Conservation (phyloP, 768 basidiomycete genomes). For the Coprinopsis sp. region DNA sequence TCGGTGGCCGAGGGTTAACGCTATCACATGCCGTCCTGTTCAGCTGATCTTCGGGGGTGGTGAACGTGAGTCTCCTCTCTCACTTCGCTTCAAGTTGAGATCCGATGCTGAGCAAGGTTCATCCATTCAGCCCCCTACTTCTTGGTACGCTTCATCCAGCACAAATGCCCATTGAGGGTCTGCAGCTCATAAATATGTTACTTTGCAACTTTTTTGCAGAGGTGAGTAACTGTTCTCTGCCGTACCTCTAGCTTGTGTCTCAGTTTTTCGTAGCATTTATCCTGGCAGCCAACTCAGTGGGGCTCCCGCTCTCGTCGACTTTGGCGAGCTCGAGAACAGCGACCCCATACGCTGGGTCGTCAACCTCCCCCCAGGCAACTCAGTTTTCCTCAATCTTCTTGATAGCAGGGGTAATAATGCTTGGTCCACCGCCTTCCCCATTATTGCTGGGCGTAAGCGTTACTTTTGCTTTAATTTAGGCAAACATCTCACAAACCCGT, state of each 20-base stretch:
- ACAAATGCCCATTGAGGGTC: neutral
- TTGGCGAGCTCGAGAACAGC: slow-evolving; percentile 30
- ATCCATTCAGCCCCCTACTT: slow-evolving; percentile 51
- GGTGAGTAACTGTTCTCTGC: slow-evolving; percentile 22
- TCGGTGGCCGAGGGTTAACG: slow-evolving; percentile 34
- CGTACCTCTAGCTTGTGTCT: neutral
- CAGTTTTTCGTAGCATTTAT: slow-evolving; percentile 41
- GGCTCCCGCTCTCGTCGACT: slow-evolving; percentile 40
- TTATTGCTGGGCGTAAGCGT: slow-evolving; percentile 48
- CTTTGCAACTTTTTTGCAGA: slow-evolving; percentile 26
- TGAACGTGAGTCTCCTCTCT: slow-evolving; percentile 33
- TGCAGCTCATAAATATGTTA: neutral
- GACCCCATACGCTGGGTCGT: slow-evolving; percentile 1
- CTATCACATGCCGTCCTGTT: slow-evolving; percentile 55
- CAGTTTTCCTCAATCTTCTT: slow-evolving; percentile 53
- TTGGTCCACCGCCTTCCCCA: slow-evolving; percentile 49
- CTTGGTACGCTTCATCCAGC: slow-evolving; percentile 43
- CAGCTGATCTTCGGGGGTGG: slow-evolving; percentile 55
- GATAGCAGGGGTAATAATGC: slow-evolving; percentile 50
- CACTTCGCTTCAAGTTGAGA: neutral
- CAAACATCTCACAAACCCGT: slow-evolving; percentile 5
- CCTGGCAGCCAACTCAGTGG: slow-evolving; percentile 44
- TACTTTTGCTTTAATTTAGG: neutral
- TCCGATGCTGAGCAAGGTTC: slow-evolving; percentile 4
- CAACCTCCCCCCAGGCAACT: slow-evolving; percentile 20